Evolutionary conservation across 2,329 filamentous ascomycete species (phyloP).

Genomic region (Bisporella sp.): DNA sequence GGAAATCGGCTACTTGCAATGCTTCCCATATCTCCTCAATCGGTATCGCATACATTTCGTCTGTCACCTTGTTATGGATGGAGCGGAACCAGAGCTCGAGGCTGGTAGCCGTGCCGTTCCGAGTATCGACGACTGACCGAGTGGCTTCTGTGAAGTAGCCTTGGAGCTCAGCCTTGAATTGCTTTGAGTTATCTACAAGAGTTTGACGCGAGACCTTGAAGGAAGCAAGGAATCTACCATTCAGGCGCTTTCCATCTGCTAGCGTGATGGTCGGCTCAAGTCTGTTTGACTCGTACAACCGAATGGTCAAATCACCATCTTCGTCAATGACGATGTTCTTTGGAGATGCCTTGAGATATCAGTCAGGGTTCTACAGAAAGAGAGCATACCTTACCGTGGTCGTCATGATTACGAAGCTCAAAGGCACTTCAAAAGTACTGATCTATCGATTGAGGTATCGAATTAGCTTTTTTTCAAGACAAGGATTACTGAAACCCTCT

Average conservation of each 20-base stretch:
- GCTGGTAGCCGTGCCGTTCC: conserved; percentile 7
- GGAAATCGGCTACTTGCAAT: conserved; percentile 6
- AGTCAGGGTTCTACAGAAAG: no score
- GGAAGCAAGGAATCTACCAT: neutral
- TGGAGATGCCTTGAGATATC: no score
- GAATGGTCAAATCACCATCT: neutral
- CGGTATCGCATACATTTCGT: conserved; percentile 1
- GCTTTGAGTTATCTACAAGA: conserved; percentile 3
- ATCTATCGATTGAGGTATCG: no score
- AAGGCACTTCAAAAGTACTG: no score
- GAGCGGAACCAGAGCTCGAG: conserved; percentile 12
- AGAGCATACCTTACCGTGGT: no score
- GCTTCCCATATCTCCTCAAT: conserved; percentile 8
- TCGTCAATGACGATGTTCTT: neutral
- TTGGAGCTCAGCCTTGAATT: conserved; percentile 3
- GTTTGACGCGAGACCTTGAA: conserved; percentile 8
- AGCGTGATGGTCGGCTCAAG: neutral
- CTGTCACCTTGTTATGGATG: conserved; percentile 7
- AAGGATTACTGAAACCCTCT: no score
- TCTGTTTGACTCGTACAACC: neutral
- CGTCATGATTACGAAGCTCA: no score
- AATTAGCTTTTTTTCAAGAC: no score
- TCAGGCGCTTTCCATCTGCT: neutral
- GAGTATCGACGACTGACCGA: conserved; percentile 2
- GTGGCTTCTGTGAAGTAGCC: conserved; percentile 1